These are phyloP conservation scores for Daldinia grandis DNA, from an alignment of 495 filamentous ascomycete species.

Conservation along the genomic window DNA sequence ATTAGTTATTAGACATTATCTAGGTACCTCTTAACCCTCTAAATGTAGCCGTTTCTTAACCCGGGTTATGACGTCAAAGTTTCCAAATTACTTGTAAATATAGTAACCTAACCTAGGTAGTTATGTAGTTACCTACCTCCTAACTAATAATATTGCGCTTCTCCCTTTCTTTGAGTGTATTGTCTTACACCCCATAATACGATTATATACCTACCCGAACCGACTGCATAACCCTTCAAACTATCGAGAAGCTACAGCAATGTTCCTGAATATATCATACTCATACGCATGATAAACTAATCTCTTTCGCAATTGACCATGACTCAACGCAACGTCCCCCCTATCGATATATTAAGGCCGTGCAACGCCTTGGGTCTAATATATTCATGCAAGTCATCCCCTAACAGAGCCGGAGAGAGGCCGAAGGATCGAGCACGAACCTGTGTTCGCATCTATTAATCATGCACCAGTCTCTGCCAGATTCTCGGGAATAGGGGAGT, in stretches of 20 bases:
- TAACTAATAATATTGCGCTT: neutral
- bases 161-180: neutral
- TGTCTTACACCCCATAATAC: neutral
- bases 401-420: slow-evolving; percentile 34
- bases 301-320: slow-evolving; percentile 21
- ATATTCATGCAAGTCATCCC: slow-evolving; percentile 36
- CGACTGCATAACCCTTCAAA: slow-evolving; percentile 18
- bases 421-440: slow-evolving; percentile 41
- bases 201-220: slow-evolving; percentile 14
- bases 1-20: neutral
- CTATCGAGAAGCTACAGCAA: slow-evolving; percentile 29
- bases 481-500: slow-evolving; percentile 33
- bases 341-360: slow-evolving; percentile 22
- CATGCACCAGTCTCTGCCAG: slow-evolving; percentile 6
- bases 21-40: neutral
- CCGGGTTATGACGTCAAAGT: slow-evolving; percentile 26
- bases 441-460: slow-evolving; percentile 32
- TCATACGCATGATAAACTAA: slow-evolving; percentile 25
- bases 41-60: neutral
- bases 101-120: too few relatives aligned
- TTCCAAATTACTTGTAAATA: neutral
- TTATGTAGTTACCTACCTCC: too few relatives aligned
- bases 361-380: slow-evolving; percentile 19
- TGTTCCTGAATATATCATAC: slow-evolving; percentile 26
- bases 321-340: slow-evolving; percentile 7